These are phyloP conservation scores for Rhynchosporium graminicola DNA, from an alignment of 2,329 filamentous ascomycete species.

Conservation along the genomic window DNA sequence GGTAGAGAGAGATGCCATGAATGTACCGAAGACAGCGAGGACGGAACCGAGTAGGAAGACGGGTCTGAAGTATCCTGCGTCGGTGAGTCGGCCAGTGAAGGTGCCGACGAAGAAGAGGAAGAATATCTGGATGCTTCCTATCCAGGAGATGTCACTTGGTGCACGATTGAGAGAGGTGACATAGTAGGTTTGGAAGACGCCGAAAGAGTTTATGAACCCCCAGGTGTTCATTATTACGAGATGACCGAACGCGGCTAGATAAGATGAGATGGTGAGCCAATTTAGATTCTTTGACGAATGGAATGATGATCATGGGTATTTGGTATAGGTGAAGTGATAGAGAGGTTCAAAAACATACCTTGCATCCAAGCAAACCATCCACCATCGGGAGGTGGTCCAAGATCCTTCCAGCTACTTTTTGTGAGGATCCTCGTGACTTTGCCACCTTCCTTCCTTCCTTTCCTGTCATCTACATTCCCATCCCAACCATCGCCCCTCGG, in stretches of 20 bases:
- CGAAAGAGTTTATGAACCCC: slow-evolving; percentile 45
- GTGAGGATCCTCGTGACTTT: slow-evolving; percentile 30
- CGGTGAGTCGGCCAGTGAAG: slow-evolving; percentile 44
- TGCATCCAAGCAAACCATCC: slow-evolving; percentile 37
- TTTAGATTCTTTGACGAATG: no score
- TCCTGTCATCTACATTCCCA: slow-evolving; percentile 7
- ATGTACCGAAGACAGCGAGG: slow-evolving; percentile 43
- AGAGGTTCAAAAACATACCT: slow-evolving; percentile 27
- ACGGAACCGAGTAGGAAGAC: slow-evolving; percentile 36
- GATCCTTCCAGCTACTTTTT: slow-evolving; percentile 37
- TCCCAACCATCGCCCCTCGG: slow-evolving; percentile 5
- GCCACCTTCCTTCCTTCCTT: neutral
- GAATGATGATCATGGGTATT: no score
- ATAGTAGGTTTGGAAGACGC: slow-evolving; percentile 50
- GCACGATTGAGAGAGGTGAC: slow-evolving; percentile 38
- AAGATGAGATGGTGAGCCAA: no score
- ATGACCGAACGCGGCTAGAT: slow-evolving; percentile 31
- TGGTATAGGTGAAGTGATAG: neutral
- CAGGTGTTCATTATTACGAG: slow-evolving; percentile 40
- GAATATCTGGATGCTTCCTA: slow-evolving; percentile 49
- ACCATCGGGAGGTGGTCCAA: slow-evolving; percentile 39
- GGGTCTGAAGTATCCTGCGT: slow-evolving; percentile 44
- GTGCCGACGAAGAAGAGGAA: slow-evolving; percentile 46
- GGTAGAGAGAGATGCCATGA: slow-evolving; percentile 44
- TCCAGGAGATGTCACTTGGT: slow-evolving; percentile 47